A percentile compares a stretch with the other conserved stretches of the same genome.
Evolutionary conservation across 345 rosid genomes (phyloP).

Genomic region (Ceriops zippeliana): DNA sequence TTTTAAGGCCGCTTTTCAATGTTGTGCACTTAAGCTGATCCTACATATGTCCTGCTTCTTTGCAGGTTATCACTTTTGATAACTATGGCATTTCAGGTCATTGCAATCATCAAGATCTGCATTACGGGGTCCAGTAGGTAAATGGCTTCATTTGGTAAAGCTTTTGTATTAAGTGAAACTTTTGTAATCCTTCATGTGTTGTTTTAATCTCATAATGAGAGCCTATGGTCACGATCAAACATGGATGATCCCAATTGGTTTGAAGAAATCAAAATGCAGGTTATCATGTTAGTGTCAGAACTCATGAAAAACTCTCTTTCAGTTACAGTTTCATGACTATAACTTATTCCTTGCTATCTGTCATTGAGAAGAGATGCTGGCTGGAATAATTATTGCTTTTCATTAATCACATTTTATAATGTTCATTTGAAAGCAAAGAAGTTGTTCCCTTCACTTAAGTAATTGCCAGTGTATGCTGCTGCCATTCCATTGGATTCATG

Average conservation of each 20-base stretch:
- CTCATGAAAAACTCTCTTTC: no score
- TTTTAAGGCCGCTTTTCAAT: neutral
- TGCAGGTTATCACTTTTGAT: constrained; percentile 77
- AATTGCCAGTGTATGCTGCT: no score
- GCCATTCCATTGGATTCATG: no score
- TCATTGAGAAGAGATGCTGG: no score
- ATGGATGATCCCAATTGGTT: no score
- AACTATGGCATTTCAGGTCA: constrained; percentile 78
- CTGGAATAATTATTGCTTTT: no score
- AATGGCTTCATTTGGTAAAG: neutral
- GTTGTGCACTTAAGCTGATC: neutral
- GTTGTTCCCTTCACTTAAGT: no score
- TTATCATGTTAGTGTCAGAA: no score
- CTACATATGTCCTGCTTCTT: constrained; percentile 6
- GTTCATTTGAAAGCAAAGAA: no score
- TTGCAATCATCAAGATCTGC: constrained; percentile 72
- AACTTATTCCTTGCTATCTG: no score
- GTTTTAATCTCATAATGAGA: neutral
- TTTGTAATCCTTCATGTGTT: neutral
- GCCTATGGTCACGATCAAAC: neutral
- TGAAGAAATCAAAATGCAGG: neutral
- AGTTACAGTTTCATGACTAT: no score
- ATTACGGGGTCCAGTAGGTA: constrained; percentile 60
- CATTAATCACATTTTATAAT: no score
- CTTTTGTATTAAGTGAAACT: neutral